Base-by-base conservation (phyloP, 306 rosid genomes). In the Vicia villosa region DNA sequence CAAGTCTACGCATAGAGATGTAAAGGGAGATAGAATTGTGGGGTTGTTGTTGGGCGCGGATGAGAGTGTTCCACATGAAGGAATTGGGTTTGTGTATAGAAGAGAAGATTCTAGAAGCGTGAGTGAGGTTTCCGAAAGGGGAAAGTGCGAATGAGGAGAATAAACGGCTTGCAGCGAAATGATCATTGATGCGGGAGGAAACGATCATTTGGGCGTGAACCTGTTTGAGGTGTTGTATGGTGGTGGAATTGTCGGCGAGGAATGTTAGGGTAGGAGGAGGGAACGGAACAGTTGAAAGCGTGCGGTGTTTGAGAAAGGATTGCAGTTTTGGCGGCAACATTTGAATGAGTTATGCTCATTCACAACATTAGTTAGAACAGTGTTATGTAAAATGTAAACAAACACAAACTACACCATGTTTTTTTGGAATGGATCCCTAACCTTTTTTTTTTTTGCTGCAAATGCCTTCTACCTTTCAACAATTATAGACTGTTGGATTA, bases 61-160 rank as follows among this genome's bases (percentile, higher is more conserved):
- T 77, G 21, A 83, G 74, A 11, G 83, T 80, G 72, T 83, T 83
- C 81, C 82, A 80, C 85, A 83, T 83, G 73, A 83, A 83, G 16
- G 79, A 42, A 52, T 83, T 83, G 45, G 85, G 83, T 20, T 9
- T 58, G 15, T 50, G 69, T 5, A 43, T 49, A 40, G 46, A 60
- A 0, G 32, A 55, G 47, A 83, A 77, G 47, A 83, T 70, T 68
- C 63, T 83, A 8, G 73, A 45, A 74, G 85, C 83, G 70, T 68
- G 68, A 20, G 24, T 13, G 52, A 80, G 47, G 72, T 77, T 80
- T 8, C 78, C 76, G 30, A 20, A 59, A 12, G 75, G 58, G 40
- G 87, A 83, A 43, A 80, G 75, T 16, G 84, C 63, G 37, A 63
- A 83, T 3, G 78, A 69, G 66, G 74, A 73, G 56, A 83, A 32